phyloP scores from a whole-genome alignment of 331 rosid genomes.

The Cydonia oblonga region DNA sequence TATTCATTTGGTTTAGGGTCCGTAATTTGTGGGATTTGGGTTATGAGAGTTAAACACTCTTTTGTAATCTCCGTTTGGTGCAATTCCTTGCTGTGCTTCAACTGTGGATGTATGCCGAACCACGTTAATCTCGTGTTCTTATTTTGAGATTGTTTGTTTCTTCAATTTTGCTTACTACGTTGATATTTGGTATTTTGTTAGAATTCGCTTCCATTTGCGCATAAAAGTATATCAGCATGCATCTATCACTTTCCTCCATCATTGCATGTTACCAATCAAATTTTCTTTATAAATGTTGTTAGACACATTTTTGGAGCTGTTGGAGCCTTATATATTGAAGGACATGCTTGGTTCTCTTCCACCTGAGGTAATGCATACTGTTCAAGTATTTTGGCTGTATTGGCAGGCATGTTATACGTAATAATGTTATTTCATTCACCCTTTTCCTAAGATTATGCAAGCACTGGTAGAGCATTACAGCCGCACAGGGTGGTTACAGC shows the following conservation, averaged over 20 bases:
- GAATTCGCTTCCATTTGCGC: no score
- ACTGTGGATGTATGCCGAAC: no score
- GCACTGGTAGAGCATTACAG: conserved; percentile 92
- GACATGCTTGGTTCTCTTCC: conserved; percentile 99
- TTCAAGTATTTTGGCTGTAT: conserved; percentile 16
- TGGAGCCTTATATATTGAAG: conserved; percentile 91
- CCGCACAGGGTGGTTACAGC: conserved; percentile 78
- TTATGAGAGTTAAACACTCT: no score
- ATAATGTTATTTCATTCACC: conserved; percentile 5
- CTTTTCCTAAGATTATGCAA: conserved; percentile 73
- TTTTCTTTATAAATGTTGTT: conserved; percentile 3
- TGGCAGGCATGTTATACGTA: neutral
- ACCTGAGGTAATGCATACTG: conserved; percentile 66
- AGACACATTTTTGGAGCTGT: conserved; percentile 95
- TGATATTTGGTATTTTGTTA: no score
- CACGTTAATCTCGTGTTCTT: no score
- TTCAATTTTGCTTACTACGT: no score
- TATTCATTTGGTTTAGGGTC: no score
- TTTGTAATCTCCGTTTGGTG: no score
- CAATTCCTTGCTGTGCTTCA: no score
- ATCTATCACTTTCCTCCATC: neutral
- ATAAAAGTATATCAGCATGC: neutral
- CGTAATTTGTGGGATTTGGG: no score
- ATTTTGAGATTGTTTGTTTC: no score
- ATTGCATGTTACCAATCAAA: conserved; percentile 2